Percentiles rank a stretch among this genome's conserved stretches.
Conservation (phyloP, 2,329 filamentous ascomycete species). For the Biscogniauxia marginata region DNA sequence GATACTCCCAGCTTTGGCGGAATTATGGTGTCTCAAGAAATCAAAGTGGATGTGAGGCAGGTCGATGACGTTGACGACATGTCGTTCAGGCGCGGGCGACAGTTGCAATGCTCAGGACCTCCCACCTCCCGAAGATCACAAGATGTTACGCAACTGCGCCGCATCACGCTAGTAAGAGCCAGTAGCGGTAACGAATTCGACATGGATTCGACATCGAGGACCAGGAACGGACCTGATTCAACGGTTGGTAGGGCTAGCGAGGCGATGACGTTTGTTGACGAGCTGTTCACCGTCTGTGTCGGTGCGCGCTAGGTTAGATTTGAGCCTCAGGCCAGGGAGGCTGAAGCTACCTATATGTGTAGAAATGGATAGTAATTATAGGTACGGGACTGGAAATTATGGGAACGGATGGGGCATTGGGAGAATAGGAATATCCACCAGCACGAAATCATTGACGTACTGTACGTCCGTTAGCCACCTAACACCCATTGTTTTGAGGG, state of each 20-base stretch:
- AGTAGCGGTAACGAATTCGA: conserved; percentile 24
- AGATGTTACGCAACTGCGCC: conserved; percentile 5
- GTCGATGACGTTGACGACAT: conserved; percentile 27
- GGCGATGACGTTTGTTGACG: conserved; percentile 30
- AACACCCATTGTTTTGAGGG: no score
- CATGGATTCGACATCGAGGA: conserved; percentile 16
- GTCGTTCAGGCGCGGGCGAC: background rate
- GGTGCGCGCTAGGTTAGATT: conserved; percentile 17
- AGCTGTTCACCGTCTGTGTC: conserved; percentile 29
- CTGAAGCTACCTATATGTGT: background rate
- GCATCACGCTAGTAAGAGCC: conserved; percentile 18
- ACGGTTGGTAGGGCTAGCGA: conserved; percentile 33
- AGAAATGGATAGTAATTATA: background rate
- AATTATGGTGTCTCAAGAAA: conserved; percentile 62
- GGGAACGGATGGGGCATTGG: background rate
- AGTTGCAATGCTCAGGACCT: conserved; percentile 2
- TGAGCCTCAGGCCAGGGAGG: background rate
- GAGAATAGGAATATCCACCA: background rate
- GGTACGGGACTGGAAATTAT: background rate
- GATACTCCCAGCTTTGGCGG: conserved; percentile 44
- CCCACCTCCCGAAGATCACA: background rate
- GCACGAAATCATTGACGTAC: background rate
- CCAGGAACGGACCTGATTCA: background rate
- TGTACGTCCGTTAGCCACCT: background rate
- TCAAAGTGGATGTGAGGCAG: conserved; percentile 50